Conservation (phyloP, 805 yeast species). For the Metschnikowia cerradonensis region DNA sequence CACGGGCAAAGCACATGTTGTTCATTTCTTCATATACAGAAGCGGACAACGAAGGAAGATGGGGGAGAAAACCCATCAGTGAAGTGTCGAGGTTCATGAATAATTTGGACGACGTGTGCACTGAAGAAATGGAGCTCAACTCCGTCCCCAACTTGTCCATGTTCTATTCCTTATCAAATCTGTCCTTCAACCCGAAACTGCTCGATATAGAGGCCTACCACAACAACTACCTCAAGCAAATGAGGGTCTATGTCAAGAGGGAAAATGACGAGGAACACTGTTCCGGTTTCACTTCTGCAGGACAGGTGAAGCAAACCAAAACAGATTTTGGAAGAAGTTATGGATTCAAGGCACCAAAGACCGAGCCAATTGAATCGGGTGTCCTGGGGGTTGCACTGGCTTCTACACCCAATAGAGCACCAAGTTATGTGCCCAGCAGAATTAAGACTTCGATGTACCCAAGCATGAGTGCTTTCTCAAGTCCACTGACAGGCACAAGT, state of each 20-base stretch:
- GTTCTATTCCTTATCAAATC: conserved; percentile 17
- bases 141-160: conserved; percentile 12
- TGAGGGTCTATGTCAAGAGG: conserved; percentile 8
- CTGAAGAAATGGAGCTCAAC: conserved; percentile 19
- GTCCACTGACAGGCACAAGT: neutral
- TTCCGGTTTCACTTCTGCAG: conserved; percentile 7
- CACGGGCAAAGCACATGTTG: conserved; percentile 67
- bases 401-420: neutral
- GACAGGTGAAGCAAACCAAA: conserved; percentile 1
- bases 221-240: conserved; percentile 3
- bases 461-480: neutral
- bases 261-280: neutral
- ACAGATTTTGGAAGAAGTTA: neutral
- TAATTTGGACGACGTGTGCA: conserved; percentile 6
- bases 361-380: neutral
- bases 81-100: conserved; percentile 28
- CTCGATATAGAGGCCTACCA: conserved; percentile 4
- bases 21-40: conserved; percentile 38
- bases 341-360: neutral
- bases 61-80: conserved; percentile 22
- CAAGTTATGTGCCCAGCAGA: neutral
- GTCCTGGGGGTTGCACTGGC: neutral
- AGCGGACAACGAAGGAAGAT: conserved; percentile 8
- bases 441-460: neutral
- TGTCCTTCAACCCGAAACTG: neutral